Evolutionary conservation across 1,284 basidiomycete genomes (phyloP), one percentile per base, ranked within the genome.

Genomic region (Fistulinella cinereoalba): DNA sequence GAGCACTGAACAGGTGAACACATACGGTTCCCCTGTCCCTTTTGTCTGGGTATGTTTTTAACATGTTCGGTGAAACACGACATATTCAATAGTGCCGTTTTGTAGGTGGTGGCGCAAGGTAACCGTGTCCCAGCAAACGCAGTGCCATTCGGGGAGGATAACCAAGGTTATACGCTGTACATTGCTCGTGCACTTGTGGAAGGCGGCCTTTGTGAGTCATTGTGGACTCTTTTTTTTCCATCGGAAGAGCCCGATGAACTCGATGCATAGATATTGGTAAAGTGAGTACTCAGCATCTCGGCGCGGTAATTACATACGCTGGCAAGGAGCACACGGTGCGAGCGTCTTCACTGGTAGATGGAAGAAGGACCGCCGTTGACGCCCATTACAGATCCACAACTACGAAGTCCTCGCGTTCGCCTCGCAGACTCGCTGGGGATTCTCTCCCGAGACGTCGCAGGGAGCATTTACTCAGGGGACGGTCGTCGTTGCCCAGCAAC

Each of bases 41-140:
- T 43, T 64, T 10, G 63, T 64, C 46, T 68, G 62, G 61, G 62
- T 64, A n/a, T n/a, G n/a, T n/a, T n/a, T n/a, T n/a, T n/a, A n/a
- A n/a, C n/a, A n/a, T n/a, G n/a, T n/a, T n/a, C n/a, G n/a, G n/a
- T n/a, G n/a, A n/a, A n/a, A n/a, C n/a, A n/a, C n/a, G n/a, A n/a
- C n/a, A n/a, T n/a, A n/a, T n/a, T n/a, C n/a, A n/a, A n/a, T n/a
- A n/a, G n/a, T n/a, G n/a, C n/a, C n/a, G n/a, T n/a, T n/a, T n/a
- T n/a, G n/a, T 37, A 64, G 66, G 53, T 64, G 31, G 37, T 67
- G 46, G 61, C 60, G 0, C 59, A 68, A 40, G 63, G 60, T 9
- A 63, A 44, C 32, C 36, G 47, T 22, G 67, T 64, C 18, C 62
- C 62, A 7, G 57, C 66, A 31, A 64, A 63, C n/a, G 62, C 62